Conservation (phyloP, 768 basidiomycete species). For the Myochromella boudieri region DNA sequence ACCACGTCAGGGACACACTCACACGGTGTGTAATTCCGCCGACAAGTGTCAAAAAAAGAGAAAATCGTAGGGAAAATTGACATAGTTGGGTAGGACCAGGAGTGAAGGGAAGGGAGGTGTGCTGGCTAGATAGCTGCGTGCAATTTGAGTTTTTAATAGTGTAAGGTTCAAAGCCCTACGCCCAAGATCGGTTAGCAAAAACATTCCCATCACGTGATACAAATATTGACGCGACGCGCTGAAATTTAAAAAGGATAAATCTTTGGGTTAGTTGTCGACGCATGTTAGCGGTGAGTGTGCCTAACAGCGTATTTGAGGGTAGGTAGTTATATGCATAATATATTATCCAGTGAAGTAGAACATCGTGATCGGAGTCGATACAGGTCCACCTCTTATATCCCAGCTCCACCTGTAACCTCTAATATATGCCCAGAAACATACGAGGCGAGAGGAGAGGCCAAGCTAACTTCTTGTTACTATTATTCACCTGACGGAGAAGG, state of each 20-base stretch:
- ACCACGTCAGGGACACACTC: no score
- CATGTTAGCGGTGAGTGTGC: no score
- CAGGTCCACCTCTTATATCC: conserved; percentile 45
- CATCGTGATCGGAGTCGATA: not conserved
- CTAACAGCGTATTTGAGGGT: no score
- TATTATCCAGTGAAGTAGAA: not conserved
- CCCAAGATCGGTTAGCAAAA: conserved; percentile 1
- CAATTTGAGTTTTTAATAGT: not conserved
- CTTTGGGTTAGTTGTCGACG: no score
- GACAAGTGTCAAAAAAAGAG: not conserved
- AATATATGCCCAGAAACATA: conserved; percentile 84
- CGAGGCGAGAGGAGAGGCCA: conserved; percentile 75
- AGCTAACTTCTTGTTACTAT: conserved; percentile 37
- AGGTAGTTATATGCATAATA: not conserved
- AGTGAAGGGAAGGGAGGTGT: not conserved
- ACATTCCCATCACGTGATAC: conserved; percentile 10
- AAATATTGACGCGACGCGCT: conserved; percentile 10
- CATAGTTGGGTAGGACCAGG: not conserved
- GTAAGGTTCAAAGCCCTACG: conserved; percentile 3
- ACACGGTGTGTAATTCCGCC: no score
- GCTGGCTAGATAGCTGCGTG: not conserved
- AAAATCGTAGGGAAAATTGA: not conserved
- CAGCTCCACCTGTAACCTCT: conserved; percentile 80
- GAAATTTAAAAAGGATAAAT: not conserved
- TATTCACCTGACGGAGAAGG: conserved; percentile 2